phyloP scores from a whole-genome alignment of 176 grass and related monocot species.

The Alopecurus myosuroides region DNA sequence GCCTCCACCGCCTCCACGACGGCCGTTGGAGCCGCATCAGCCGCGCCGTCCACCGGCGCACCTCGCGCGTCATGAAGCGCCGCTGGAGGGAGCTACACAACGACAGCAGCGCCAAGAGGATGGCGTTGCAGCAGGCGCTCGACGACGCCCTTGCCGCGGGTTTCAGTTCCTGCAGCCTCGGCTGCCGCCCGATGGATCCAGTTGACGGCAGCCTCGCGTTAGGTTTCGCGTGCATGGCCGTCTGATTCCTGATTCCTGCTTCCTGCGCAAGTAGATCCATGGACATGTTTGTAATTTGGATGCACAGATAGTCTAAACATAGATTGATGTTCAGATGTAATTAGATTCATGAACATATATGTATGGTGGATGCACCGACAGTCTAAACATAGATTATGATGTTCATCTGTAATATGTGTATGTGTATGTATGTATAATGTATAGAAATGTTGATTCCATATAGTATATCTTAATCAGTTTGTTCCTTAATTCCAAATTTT shows the following conservation, averaged over 20 bases:
- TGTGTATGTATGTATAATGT: no score
- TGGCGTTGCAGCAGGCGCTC: background rate
- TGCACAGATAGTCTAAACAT: background rate
- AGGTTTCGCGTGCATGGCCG: background rate
- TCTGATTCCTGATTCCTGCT: background rate
- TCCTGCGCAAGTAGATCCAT: background rate
- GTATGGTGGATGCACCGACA: no score
- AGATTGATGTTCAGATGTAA: background rate
- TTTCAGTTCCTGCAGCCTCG: background rate
- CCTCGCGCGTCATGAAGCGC: slow-evolving; percentile 12
- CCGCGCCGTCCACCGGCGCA: background rate
- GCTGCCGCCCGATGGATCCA: background rate
- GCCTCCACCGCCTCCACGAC: background rate
- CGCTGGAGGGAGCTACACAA: slow-evolving; percentile 19
- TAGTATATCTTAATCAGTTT: no score
- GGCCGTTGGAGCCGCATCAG: background rate
- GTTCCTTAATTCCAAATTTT: no score
- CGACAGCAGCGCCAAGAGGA: background rate
- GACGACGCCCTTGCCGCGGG: background rate
- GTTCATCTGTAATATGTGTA: no score
- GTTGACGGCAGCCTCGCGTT: background rate
- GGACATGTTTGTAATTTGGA: background rate
- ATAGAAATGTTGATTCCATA: no score
- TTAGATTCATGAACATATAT: background rate
- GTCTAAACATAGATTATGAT: no score